phyloP scores from a whole-genome alignment of 805 yeast species.

The Sugiyamaella valdiviana region DNA sequence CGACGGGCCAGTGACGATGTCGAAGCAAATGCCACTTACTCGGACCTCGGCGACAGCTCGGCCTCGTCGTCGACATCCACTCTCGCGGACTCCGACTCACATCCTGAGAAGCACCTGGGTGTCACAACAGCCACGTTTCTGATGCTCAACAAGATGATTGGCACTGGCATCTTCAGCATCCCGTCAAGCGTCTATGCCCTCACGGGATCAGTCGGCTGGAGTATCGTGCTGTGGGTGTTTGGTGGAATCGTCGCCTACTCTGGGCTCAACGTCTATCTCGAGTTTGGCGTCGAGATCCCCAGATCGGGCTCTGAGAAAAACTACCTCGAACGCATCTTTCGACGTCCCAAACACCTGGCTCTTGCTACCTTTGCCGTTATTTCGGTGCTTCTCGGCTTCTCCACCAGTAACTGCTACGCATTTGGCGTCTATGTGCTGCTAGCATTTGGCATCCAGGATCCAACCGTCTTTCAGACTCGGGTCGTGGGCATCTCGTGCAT shows the following conservation, averaged over 20 bases:
- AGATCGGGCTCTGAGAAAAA: slow-evolving; percentile 65
- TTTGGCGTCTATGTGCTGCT: slow-evolving; percentile 54
- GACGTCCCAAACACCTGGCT: slow-evolving; percentile 47
- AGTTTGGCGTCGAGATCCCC: slow-evolving; percentile 60
- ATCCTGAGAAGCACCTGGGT: slow-evolving; percentile 24
- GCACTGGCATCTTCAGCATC: slow-evolving; percentile 67
- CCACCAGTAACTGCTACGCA: slow-evolving; percentile 59
- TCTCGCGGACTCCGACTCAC: not conserved
- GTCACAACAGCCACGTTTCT: slow-evolving; percentile 34
- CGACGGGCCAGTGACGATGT: too few species aligned
- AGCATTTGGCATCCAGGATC: slow-evolving; percentile 36
- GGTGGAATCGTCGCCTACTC: slow-evolving; percentile 55
- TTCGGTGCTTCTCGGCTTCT: slow-evolving; percentile 52
- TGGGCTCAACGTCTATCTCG: slow-evolving; percentile 53
- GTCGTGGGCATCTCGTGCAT: slow-evolving; percentile 46
- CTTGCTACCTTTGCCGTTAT: slow-evolving; percentile 46
- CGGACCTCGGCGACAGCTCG: slow-evolving; percentile 4
- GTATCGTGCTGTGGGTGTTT: slow-evolving; percentile 52
- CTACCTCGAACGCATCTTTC: slow-evolving; percentile 53
- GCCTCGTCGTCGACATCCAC: not conserved
- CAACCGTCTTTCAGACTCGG: slow-evolving; percentile 36
- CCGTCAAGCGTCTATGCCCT: slow-evolving; percentile 55
- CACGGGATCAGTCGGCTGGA: slow-evolving; percentile 54
- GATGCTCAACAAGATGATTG: slow-evolving; percentile 63
- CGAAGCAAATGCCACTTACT: not conserved